Percentiles rank a stretch among this genome's conserved stretches.
Evolutionary conservation across 2,329 filamentous ascomycete species (phyloP).

Genomic region (Lachnellula subtilissima): DNA sequence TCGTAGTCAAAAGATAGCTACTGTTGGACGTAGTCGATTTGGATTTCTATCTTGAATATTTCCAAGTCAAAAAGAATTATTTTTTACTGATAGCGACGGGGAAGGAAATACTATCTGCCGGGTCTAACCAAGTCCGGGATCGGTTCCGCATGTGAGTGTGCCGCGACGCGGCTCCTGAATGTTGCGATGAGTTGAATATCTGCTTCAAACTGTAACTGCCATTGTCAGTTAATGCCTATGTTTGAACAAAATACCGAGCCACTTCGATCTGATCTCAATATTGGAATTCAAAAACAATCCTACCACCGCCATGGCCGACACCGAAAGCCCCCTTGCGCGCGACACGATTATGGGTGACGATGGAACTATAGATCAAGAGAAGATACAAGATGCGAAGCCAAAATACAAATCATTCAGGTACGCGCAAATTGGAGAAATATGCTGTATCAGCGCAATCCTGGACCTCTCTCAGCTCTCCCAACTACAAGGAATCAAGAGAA

Average conservation of each 20-base stretch:
- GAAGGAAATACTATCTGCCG: background rate
- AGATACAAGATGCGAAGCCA: slow-evolving; percentile 24
- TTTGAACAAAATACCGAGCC: no score
- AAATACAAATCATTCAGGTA: slow-evolving; percentile 37
- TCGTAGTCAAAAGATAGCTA: no score
- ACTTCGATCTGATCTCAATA: background rate
- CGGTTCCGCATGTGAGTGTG: background rate
- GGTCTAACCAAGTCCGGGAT: background rate
- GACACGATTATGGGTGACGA: slow-evolving; percentile 15
- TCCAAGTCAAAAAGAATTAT: background rate
- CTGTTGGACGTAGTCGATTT: background rate
- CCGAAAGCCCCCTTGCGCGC: slow-evolving; percentile 3
- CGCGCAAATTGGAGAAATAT: slow-evolving; percentile 6
- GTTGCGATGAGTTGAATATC: background rate
- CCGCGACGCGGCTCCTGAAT: background rate
- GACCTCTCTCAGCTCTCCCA: background rate
- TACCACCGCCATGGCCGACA: background rate
- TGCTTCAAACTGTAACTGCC: no score
- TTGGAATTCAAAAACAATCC: background rate
- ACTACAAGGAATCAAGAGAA: slow-evolving; percentile 45
- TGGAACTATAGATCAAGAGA: slow-evolving; percentile 9
- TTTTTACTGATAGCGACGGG: background rate
- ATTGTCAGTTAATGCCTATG: no score
- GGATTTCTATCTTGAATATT: background rate
- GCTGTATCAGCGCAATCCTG: background rate